Base-by-base conservation (phyloP, 768 basidiomycete genomes). In the Hebeloma cylindrosporum region DNA sequence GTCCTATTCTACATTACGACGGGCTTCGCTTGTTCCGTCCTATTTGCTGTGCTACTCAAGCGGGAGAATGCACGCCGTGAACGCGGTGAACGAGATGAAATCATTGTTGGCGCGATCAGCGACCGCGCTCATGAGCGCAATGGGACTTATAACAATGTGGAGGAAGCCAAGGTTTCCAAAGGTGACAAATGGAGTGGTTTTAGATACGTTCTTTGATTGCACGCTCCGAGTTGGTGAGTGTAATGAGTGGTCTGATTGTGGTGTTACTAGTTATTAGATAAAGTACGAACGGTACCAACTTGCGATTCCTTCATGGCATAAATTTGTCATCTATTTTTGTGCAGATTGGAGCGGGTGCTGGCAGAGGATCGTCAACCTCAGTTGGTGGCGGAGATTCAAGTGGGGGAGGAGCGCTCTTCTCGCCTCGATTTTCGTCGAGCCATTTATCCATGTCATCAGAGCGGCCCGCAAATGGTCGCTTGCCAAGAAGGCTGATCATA, bases 391-490 rank as follows among this genome's bases (percentile, higher is more conserved):
- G 54, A 6, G 62, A 50, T 60, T 85, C 83, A 8, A 83, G 64
- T 3, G 84, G 82, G 28, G 83, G 79, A 16, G 81, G 80, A n/a
- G 81, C 79, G 53, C 78, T 80, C 37, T 75, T 74, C 56, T 79
- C 79, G 29, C 75, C 76, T 27, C 75, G 76, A 60, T 91, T 79
- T 60, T 86, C 79, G 58, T 95, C 92, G n/a, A 95, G 77, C 88
- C 93, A 95, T 62, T 87, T 89, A 70, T 96, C 93, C 94, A 97
- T 96, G 53, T 95, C 92, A 61, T 95, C 93, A 18, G 79, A 72
- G 46, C 79, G 77, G 51, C 80, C 80, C n/a, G 61, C 67, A 57
- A 93, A 93, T 18, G 90, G 89, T 39, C 90, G 81, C 60, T 85
- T 87, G 38, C 91, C 90, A 29, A 93, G 77, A 13, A 92, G 74